These are phyloP conservation scores for Bjerkandera adusta DNA, from an alignment of 1,284 basidiomycete genomes.

Conservation along the genomic window DNA sequence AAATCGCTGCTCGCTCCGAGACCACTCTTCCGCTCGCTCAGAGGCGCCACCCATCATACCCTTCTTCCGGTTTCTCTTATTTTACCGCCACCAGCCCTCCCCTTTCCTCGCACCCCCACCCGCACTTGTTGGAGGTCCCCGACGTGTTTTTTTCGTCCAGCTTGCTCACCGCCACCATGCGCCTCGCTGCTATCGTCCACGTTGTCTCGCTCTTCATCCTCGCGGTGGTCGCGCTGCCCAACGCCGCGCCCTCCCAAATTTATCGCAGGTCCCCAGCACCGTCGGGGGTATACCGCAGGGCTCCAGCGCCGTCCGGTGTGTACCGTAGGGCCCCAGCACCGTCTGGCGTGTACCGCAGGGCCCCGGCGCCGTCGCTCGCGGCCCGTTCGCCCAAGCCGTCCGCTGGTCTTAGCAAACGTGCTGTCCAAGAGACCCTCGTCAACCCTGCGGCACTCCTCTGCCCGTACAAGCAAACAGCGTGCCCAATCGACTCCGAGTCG, in stretches of 20 bases:
- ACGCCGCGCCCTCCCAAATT: slow-evolving; percentile 1
- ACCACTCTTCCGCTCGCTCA: background rate
- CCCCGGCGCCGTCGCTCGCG: slow-evolving; percentile 2
- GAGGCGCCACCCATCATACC: background rate
- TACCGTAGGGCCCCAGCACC: background rate
- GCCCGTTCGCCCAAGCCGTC: slow-evolving; percentile 14
- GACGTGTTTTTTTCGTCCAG: slow-evolving; percentile 1
- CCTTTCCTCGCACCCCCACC: slow-evolving; percentile 1
- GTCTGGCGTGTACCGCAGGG: slow-evolving; percentile 4
- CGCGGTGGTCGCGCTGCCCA: slow-evolving; percentile 14
- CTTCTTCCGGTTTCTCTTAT: background rate
- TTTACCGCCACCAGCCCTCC: background rate
- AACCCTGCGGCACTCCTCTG: slow-evolving; percentile 20
- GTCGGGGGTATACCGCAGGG: background rate
- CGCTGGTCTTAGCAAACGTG: slow-evolving; percentile 10
- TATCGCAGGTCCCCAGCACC: background rate
- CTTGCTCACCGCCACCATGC: slow-evolving; percentile 5
- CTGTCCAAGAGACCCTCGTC: slow-evolving; percentile 15
- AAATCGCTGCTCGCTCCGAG: slow-evolving; percentile 1
- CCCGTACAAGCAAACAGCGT: slow-evolving; percentile 24
- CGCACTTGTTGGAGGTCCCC: background rate
- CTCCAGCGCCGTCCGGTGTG: background rate
- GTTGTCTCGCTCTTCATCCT: slow-evolving; percentile 11
- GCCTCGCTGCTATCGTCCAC: slow-evolving; percentile 7
- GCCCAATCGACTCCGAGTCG: slow-evolving; percentile 21